Evolutionary conservation across 2,329 filamentous ascomycete genomes (phyloP), one percentile per base, ranked within the genome.

Genomic region (Cercospora berteroae): DNA sequence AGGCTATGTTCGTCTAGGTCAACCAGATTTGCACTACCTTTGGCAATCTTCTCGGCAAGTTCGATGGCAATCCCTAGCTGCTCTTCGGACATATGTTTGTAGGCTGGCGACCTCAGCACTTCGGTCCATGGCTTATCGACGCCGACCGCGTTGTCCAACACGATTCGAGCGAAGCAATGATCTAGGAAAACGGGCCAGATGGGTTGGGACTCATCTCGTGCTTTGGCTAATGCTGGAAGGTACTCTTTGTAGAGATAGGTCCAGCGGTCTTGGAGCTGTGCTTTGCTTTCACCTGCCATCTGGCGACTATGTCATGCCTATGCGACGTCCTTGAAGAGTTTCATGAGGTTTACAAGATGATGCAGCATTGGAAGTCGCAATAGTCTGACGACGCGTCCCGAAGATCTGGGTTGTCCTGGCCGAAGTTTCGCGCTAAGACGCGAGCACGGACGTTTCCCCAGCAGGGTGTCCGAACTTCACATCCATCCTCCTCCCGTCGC

Each of bases 91-190:
- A 84, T 84, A 59, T 82, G 79, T 70, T 77, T 81, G 55, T 80
- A 75, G 0, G 82, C 81, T 2, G 82, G 82, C 29, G 74, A 72
- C 63, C 79, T 78, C 36, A 83, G 56, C n/a, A 80, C 77, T 25
- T 77, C 69, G 31, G 74, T 81, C 82, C 82, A 83, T 5, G 80
- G 81, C 18, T 70, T 73, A 52, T 80, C 76, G 25, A 74, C 69
- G 5, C 81, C 78, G 5, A 83, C 70, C 0, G 75, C 75, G 64
- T 79, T 78, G 66, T 84, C 82, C 13, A 83, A 77, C 5, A 83
- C 77, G 48, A 83, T 81, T 9, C 81, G 79, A 4, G 79, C 81
- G 69, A 82, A 83, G 72, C 80, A 82, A 69, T 82, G 81, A 66
- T 82, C 80, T 8, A 79, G 70, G 42, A 76, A 70, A 4, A 83